Evolutionary conservation across 2,329 filamentous ascomycete genomes (phyloP).

Genomic region (Juglanconis oblonga): DNA sequence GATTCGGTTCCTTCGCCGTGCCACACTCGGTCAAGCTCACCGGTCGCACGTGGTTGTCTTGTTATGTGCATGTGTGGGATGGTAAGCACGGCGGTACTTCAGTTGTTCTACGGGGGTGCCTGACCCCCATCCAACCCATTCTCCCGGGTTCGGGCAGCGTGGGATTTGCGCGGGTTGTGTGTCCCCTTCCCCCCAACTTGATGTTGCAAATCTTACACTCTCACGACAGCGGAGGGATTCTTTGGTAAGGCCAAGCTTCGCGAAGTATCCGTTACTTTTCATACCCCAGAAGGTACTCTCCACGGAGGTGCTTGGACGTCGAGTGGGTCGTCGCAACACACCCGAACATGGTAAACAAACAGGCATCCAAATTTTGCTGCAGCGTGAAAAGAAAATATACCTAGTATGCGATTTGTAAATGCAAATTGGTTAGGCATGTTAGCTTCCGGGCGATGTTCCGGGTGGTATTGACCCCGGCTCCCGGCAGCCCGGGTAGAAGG

Average conservation of each 20-base stretch:
- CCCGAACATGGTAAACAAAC: neutral
- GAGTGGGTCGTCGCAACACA: neutral
- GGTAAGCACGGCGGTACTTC: conserved; percentile 1
- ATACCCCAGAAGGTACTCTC: neutral
- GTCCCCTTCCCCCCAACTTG: neutral
- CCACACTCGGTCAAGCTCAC: conserved; percentile 7
- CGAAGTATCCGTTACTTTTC: no score
- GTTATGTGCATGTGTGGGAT: neutral
- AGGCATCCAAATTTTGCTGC: no score
- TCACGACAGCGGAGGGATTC: neutral
- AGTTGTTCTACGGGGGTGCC: no score
- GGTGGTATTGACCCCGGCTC: neutral
- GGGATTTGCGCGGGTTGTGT: neutral
- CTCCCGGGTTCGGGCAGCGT: conserved; percentile 4
- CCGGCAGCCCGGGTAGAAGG: neutral
- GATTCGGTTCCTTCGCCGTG: conserved; percentile 10
- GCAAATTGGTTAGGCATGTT: neutral
- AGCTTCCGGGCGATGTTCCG: neutral
- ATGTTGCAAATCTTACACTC: neutral
- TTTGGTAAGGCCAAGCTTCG: neutral
- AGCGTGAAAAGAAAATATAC: no score
- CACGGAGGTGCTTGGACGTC: neutral
- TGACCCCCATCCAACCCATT: neutral
- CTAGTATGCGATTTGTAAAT: no score
- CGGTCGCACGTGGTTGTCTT: conserved; percentile 7